phyloP scores from a whole-genome alignment of 2,329 filamentous ascomycete genomes.

The Pseudogymnoascus sp. region DNA sequence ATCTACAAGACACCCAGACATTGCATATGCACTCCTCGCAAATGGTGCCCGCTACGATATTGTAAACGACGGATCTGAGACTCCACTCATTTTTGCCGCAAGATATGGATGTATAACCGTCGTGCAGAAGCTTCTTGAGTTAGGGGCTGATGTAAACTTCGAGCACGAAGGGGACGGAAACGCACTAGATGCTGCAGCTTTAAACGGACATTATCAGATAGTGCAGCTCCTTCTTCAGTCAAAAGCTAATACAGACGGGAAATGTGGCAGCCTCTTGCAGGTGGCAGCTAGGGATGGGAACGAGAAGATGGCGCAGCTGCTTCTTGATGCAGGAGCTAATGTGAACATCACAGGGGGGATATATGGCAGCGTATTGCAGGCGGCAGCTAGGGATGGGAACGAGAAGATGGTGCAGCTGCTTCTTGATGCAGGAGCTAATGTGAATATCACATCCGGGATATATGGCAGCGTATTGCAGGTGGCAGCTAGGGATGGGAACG shows the following conservation, averaged over 20 bases:
- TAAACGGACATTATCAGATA: conserved; percentile 9
- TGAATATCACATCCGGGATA: too few species aligned
- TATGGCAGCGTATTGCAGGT: too few species aligned
- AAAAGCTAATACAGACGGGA: conserved; percentile 6
- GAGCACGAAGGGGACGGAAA: too few species aligned
- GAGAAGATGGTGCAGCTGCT: conserved; percentile 10
- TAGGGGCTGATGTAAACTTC: conserved; percentile 15
- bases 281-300: conserved; percentile 3
- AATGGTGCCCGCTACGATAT: not conserved
- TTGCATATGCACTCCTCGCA: not conserved
- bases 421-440: too few species aligned
- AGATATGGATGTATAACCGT: conserved; percentile 29
- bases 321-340: conserved; percentile 24
- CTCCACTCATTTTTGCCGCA: conserved; percentile 21
- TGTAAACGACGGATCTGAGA: not conserved
- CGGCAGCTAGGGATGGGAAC: conserved; percentile 10
- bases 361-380: conserved; percentile 5
- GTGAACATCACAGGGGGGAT: not conserved
- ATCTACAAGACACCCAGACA: fast-evolving
- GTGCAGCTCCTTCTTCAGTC: conserved; percentile 12
- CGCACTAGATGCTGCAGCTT: conserved; percentile 11
- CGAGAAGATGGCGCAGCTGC: not conserved
- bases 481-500: too few species aligned
- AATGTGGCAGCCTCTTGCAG: not conserved
- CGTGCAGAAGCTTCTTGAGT: conserved; percentile 30